phyloP scores from a whole-genome alignment of 768 basidiomycete genomes.

The Hortiboletus flavorubellus region DNA sequence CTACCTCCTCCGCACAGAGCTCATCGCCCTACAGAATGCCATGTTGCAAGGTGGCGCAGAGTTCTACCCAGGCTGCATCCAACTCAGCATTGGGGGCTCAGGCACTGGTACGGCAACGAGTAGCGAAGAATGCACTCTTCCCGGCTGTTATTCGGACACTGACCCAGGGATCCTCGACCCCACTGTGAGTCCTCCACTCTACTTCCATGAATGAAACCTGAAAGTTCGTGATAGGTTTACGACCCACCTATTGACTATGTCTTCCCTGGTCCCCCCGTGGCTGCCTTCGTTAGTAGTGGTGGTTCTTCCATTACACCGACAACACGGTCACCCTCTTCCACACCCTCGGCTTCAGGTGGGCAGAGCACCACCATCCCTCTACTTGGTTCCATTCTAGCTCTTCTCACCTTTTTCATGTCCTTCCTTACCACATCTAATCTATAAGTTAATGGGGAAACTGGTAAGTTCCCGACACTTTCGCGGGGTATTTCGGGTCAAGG shows the following conservation, averaged over 20 bases:
- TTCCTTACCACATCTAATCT: conserved; percentile 14
- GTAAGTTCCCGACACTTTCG: no score
- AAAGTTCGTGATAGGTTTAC: conserved; percentile 22
- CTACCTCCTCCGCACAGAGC: conserved; percentile 75
- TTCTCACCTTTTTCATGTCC: background rate
- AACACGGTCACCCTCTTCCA: conserved; percentile 9
- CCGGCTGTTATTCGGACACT: conserved; percentile 65
- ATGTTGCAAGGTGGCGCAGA: conserved; percentile 50
- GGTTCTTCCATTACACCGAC: conserved; percentile 16
- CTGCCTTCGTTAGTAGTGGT: conserved; percentile 35
- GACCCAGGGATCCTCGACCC: conserved; percentile 68
- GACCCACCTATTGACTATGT: conserved; percentile 36
- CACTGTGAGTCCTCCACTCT: conserved; percentile 28
- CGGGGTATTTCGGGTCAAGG: no score
- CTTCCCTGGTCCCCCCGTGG: conserved; percentile 54
- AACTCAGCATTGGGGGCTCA: conserved; percentile 29
- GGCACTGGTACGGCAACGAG: conserved; percentile 19
- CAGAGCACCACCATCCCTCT: conserved; percentile 2
- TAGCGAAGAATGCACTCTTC: conserved; percentile 50
- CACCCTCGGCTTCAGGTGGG: conserved; percentile 16
- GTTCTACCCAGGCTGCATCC: conserved; percentile 32
- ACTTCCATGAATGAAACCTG: background rate
- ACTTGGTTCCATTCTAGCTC: background rate
- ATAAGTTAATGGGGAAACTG: no score
- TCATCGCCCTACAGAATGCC: conserved; percentile 72